Percentiles rank a stretch among this genome's conserved stretches.
phyloP scores from a whole-genome alignment of 768 basidiomycete genomes.

The Kwoniella botswanensis region DNA sequence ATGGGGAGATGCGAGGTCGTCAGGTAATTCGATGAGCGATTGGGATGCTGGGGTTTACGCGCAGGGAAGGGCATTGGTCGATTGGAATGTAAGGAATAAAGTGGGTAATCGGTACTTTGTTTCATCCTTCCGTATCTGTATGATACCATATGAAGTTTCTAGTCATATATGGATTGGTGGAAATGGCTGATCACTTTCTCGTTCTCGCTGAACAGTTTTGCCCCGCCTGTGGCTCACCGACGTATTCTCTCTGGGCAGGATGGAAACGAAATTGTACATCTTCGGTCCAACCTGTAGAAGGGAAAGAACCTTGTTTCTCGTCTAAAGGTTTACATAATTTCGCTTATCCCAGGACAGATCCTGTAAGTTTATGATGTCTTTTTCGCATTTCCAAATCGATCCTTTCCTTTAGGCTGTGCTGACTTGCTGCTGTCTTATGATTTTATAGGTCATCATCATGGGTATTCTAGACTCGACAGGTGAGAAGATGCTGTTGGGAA shows the following conservation, averaged over 20 bases:
- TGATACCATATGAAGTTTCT: too few relatives aligned
- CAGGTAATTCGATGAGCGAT: constrained; percentile 61
- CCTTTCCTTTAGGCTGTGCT: too few relatives aligned
- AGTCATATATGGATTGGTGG: too few relatives aligned
- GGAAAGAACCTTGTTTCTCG: constrained; percentile 49
- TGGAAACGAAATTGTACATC: constrained; percentile 89
- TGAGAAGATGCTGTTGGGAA: constrained; percentile 83
- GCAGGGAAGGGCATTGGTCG: constrained; percentile 76
- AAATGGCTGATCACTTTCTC: too few relatives aligned
- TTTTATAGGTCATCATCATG: constrained; percentile 81
- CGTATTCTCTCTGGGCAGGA: constrained; percentile 89
- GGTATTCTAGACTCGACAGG: constrained; percentile 77
- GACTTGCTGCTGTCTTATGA: too few relatives aligned
- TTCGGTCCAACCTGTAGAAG: constrained; percentile 33
- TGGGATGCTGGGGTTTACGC: constrained; percentile 80
- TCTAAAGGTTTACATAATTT: constrained; percentile 89
- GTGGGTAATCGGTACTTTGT: constrained; percentile 58
- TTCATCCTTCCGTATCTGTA: background rate
- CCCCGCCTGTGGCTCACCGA: constrained; percentile 78
- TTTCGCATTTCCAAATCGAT: background rate
- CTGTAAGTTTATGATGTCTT: constrained; percentile 30
- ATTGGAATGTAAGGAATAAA: constrained; percentile 92
- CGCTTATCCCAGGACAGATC: constrained; percentile 57
- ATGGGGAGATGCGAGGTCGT: constrained; percentile 59
- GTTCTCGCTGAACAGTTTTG: too few relatives aligned